Conservation (phyloP, 345 rosid genomes). For the Mallotus nudiflorus region DNA sequence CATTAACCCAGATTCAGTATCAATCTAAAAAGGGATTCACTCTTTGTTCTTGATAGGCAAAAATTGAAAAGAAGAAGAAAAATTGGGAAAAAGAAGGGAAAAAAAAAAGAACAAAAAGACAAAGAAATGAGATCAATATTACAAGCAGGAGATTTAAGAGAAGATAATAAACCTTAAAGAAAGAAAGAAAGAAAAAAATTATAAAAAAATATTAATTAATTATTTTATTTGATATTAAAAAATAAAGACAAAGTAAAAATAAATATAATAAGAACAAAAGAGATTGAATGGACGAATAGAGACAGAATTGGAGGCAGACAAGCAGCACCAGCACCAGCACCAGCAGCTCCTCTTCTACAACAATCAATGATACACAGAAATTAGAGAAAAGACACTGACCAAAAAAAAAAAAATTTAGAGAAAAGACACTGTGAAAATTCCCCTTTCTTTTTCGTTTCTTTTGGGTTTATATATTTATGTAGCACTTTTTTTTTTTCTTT, state of each 20-base stretch:
- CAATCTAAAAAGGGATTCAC: background rate
- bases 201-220: background rate
- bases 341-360: too few species aligned
- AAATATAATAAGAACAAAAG: background rate
- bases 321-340: too few species aligned
- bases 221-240: background rate
- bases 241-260: background rate
- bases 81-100: too few species aligned
- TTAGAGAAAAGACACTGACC: too few species aligned
- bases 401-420: too few species aligned
- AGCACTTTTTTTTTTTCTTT: too few species aligned
- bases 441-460: too few species aligned
- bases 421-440: too few species aligned
- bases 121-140: background rate
- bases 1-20: slow-evolving; percentile 19
- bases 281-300: slow-evolving; percentile 1
- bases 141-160: background rate
- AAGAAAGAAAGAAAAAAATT: background rate
- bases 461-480: too few species aligned
- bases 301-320: slow-evolving; percentile 10
- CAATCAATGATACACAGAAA: too few species aligned
- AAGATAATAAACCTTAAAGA: background rate
- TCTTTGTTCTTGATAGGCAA: background rate
- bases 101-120: too few species aligned
- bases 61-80: too few species aligned